Conservation (phyloP, 257 asterid genomes). For the Vinca minor region DNA sequence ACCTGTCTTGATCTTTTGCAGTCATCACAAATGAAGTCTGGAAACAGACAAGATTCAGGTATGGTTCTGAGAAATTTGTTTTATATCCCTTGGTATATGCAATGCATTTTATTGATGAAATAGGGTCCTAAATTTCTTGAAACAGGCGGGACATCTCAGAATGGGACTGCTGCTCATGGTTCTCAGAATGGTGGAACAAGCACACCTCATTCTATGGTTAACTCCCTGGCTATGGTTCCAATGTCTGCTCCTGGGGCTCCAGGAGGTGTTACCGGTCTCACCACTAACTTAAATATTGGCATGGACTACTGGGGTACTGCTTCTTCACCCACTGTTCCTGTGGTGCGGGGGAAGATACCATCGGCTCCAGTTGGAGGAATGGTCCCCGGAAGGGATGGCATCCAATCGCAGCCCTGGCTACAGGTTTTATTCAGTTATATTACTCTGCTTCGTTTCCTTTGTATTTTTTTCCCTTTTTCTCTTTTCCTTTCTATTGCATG, state of each 20-base stretch:
- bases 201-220: conserved; percentile 40
- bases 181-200: conserved; percentile 56
- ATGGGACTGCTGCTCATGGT: conserved; percentile 48
- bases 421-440: conserved; percentile 33
- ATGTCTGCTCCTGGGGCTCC: conserved; percentile 52
- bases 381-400: conserved; percentile 46
- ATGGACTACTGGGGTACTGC: conserved; percentile 84
- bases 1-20: conserved; percentile 12
- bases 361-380: conserved; percentile 50
- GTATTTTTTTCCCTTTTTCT: too few species aligned
- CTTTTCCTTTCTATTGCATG: background rate
- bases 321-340: conserved; percentile 47
- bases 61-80: conserved; percentile 16
- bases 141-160: conserved; percentile 60
- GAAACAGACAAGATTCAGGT: conserved; percentile 52
- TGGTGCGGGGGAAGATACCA: conserved; percentile 57
- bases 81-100: background rate
- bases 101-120: conserved; percentile 11
- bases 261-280: conserved; percentile 64
- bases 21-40: conserved; percentile 54
- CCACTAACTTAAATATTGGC: conserved; percentile 85
- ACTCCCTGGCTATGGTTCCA: conserved; percentile 39
- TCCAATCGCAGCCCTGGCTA: conserved; percentile 67
- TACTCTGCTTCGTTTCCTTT: background rate
- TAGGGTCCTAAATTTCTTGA: conserved; percentile 18